Percentiles rank a stretch among this genome's conserved stretches.
phyloP scores from a whole-genome alignment of 768 basidiomycete genomes.

The Amyloporia xantha region DNA sequence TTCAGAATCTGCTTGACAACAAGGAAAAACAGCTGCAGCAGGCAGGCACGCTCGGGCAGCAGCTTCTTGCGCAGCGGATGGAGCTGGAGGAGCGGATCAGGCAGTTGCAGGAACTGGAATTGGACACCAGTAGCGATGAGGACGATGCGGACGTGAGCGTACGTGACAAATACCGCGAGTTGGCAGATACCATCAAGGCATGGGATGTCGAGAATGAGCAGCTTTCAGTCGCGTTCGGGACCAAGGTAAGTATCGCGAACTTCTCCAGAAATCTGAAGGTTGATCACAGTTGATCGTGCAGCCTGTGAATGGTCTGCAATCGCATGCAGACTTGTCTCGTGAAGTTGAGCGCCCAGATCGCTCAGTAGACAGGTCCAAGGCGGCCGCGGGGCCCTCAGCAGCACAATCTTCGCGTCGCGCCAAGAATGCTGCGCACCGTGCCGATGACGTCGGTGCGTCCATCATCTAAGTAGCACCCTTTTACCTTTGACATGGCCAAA shows the following conservation, averaged over 20 bases:
- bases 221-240: slow-evolving; percentile 61
- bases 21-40: slow-evolving; percentile 92
- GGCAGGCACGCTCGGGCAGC: slow-evolving; percentile 88
- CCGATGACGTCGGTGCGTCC: slow-evolving; percentile 78
- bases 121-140: slow-evolving; percentile 34
- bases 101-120: slow-evolving; percentile 68
- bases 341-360: slow-evolving; percentile 8
- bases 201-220: slow-evolving; percentile 82
- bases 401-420: slow-evolving; percentile 79
- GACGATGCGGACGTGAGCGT: slow-evolving; percentile 60
- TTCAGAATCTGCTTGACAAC: slow-evolving; percentile 63
- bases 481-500: slow-evolving; percentile 12
- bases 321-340: slow-evolving; percentile 11
- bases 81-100: slow-evolving; percentile 86
- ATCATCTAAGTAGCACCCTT: neutral
- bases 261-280: neutral
- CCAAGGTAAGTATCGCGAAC: slow-evolving; percentile 42
- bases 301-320: slow-evolving; percentile 34
- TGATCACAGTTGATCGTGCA: slow-evolving; percentile 22
- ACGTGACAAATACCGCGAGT: slow-evolving; percentile 68
- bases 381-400: slow-evolving; percentile 59
- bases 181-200: slow-evolving; percentile 62
- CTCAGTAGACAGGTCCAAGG: slow-evolving; percentile 50
- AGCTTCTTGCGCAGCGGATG: slow-evolving; percentile 88
- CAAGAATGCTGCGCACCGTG: slow-evolving; percentile 86